Base-by-base conservation (phyloP, 164 flowering plant species). In the Vitis cinerea region DNA sequence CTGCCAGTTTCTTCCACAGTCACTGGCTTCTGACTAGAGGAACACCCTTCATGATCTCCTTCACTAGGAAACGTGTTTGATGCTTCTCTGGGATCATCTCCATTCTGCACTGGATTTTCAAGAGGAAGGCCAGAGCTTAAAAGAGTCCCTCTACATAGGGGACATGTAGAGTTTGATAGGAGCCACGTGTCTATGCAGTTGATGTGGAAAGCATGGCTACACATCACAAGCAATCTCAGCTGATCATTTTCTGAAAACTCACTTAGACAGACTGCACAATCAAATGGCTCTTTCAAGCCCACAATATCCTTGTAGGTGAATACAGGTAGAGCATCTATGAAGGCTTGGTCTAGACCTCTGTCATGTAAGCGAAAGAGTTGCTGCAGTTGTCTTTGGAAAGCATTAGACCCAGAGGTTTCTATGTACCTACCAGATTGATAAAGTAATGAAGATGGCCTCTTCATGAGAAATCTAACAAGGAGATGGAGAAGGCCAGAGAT, bases 181-280 rank as follows among this genome's bases (percentile, higher is more conserved):
- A 92, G 89, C 98, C 98, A 92, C 13, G 96, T 90, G 63, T 89
- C 98, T 44, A 93, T 88, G 67, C 98, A 93, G 53, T 79, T 52
- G 2, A 87, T 79, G 67, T 91, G 98, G 57, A 91, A 93, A 37
- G 98, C 95, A 79, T 93, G 98, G 62, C 91, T 79, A 58, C 98
- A 93, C 3, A 69, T 49, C 2, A 97, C 97, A 64, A 93, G 90
- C 75, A 89, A 77, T 73, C 94, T 86, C 29, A 93, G 84, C 75
- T 79, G 80, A 72, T 93, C 98, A 4, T 74, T 60, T 13, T 79
- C 83, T 8, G 85, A 77, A 59, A 91, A 93, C 69, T 93, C 95
- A 67, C 88, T 85, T 1, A 89, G 78, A 72, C 98, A 93, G 71
- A 93, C 95, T 14, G 98, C 91, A 74, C 98, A 93, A 77, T 93